Conservation (phyloP, 768 basidiomycete species). For the Lactifluus piperatus region DNA sequence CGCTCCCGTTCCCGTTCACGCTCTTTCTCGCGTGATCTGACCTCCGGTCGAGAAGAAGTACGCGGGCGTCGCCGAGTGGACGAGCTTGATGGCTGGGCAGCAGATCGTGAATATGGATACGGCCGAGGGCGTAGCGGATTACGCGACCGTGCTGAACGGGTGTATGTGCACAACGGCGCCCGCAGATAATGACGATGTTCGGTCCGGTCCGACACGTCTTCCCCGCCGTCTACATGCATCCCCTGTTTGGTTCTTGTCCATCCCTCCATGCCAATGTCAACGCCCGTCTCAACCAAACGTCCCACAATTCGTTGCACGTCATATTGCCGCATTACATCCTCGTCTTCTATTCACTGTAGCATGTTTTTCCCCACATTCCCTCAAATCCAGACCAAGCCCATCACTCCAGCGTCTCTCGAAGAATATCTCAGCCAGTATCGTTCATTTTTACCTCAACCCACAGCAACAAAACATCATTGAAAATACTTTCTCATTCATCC, state of each 20-base stretch:
- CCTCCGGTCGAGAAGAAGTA: neutral
- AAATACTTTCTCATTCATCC: neutral
- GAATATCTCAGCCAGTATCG: neutral
- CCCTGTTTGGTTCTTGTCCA: neutral
- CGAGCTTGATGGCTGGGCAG: slow-evolving; percentile 14
- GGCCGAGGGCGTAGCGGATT: slow-evolving; percentile 17
- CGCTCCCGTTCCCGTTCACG: slow-evolving; percentile 7
- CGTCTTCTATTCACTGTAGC: slow-evolving; percentile 8
- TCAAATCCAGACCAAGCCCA: neutral
- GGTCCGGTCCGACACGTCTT: neutral
- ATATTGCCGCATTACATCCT: neutral
- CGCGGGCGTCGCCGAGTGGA: slow-evolving; percentile 14
- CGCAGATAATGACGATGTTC: neutral
- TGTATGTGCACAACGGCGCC: neutral
- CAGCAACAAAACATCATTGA: slow-evolving; percentile 5
- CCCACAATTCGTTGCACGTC: slow-evolving; percentile 7
- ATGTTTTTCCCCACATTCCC: neutral
- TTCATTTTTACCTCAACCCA: neutral
- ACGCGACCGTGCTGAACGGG: slow-evolving; percentile 12
- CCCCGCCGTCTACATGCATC: neutral
- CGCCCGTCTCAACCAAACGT: neutral
- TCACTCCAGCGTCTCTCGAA: neutral
- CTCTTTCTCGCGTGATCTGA: neutral
- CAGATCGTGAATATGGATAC: slow-evolving; percentile 15
- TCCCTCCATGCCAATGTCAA: slow-evolving; percentile 13